These are phyloP conservation scores for Tuber indicum DNA, from an alignment of 495 filamentous ascomycete species.

Conservation along the genomic window DNA sequence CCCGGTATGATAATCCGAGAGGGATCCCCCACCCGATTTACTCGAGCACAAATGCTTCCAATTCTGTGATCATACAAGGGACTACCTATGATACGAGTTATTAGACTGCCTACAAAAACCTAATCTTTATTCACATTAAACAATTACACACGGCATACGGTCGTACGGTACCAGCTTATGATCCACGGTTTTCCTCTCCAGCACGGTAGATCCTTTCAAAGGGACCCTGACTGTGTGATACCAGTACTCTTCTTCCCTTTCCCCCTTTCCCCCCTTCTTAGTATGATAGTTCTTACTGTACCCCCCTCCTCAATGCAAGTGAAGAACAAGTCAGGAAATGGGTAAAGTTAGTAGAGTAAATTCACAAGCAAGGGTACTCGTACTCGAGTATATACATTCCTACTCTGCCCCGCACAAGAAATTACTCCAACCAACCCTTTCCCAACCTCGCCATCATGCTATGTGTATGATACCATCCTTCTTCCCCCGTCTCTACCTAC, in stretches of 20 bases:
- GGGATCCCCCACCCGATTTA: neutral
- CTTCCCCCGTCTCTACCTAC: neutral
- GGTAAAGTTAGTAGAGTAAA: neutral
- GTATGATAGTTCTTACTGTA: no score
- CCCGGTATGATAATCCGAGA: neutral
- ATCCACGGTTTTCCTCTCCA: neutral
- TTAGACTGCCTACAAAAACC: neutral
- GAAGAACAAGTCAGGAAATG: neutral
- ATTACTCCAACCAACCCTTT: neutral
- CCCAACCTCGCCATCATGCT: neutral
- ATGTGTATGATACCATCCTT: neutral
- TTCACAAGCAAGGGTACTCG: neutral
- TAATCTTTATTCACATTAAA: neutral
- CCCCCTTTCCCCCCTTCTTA: neutral
- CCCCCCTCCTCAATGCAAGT: neutral
- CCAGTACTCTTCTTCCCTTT: neutral
- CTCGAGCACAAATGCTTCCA: neutral
- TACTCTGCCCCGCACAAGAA: neutral
- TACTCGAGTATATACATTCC: neutral
- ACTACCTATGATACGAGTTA: neutral
- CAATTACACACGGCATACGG: neutral
- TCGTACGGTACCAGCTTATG: neutral
- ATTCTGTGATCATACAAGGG: neutral
- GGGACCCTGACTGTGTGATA: neutral
- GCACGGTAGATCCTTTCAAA: neutral